phyloP scores from a whole-genome alignment of 2,329 filamentous ascomycete genomes.

The Pestalotiopsis sp. region DNA sequence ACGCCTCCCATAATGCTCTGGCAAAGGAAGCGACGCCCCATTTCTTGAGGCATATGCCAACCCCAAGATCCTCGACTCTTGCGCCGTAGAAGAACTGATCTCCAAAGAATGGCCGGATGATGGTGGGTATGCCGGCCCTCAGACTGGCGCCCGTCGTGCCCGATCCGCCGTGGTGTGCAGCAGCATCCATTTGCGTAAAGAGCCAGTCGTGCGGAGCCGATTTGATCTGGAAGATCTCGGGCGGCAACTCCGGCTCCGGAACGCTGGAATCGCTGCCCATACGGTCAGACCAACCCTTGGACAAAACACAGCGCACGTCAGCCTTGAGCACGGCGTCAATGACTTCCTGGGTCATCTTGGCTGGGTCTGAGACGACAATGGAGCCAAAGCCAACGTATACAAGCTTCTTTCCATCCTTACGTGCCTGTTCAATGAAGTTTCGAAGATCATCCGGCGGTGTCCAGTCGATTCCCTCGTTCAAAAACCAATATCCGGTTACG shows the following conservation, averaged over 20 bases:
- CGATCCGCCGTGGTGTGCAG: slow-evolving; percentile 90
- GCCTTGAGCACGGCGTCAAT: slow-evolving; percentile 89
- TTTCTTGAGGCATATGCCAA: slow-evolving; percentile 86
- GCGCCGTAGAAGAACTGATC: slow-evolving; percentile 96
- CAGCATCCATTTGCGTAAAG: slow-evolving; percentile 90
- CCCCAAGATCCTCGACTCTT: slow-evolving; percentile 88
- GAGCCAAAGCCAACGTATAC: slow-evolving; percentile 98
- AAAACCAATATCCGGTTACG: slow-evolving; percentile 97
- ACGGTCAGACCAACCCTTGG: slow-evolving; percentile 96
- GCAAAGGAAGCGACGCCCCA: slow-evolving; percentile 87
- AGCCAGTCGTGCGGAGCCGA: slow-evolving; percentile 96
- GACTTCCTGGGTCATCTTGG: slow-evolving; percentile 87
- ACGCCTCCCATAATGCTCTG: slow-evolving; percentile 87
- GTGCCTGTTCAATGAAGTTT: slow-evolving; percentile 82
- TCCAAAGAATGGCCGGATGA: slow-evolving; percentile 96
- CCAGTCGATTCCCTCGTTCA: slow-evolving; percentile 75
- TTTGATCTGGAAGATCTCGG: slow-evolving; percentile 86
- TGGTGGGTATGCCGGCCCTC: slow-evolving; percentile 87
- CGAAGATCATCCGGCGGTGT: slow-evolving; percentile 74
- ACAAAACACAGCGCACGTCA: slow-evolving; percentile 91
- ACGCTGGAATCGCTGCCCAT: slow-evolving; percentile 40
- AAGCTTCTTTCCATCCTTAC: slow-evolving; percentile 82
- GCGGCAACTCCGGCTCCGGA: slow-evolving; percentile 70
- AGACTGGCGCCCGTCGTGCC: slow-evolving; percentile 94
- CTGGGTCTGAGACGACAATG: slow-evolving; percentile 89